Conservation (phyloP, 164 flowering plant species). For the Vitis rotundifolia region DNA sequence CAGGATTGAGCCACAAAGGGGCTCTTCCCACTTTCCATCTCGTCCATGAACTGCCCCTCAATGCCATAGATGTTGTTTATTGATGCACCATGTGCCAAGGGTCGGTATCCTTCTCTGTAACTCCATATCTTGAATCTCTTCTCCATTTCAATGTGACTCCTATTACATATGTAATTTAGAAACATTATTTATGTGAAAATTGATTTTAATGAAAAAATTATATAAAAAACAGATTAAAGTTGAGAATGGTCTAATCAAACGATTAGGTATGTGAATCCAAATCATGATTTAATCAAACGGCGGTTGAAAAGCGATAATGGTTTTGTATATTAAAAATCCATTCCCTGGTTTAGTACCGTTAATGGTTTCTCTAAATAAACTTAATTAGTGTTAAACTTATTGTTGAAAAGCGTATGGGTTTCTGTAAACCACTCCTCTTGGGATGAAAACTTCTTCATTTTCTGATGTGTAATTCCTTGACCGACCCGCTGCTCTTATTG, state of each 20-base stretch:
- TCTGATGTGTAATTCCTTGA: conserved; percentile 22
- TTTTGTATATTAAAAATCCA: too few relatives aligned
- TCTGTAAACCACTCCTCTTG: conserved; percentile 37
- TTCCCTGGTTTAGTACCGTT: too few relatives aligned
- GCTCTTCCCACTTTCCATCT: conserved; percentile 32
- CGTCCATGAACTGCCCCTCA: conserved; percentile 56
- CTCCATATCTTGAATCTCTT: conserved; percentile 56
- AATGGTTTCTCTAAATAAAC: too few relatives aligned
- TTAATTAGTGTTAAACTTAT: too few relatives aligned
- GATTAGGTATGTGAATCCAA: too few relatives aligned
- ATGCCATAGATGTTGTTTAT: conserved; percentile 42
- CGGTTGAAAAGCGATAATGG: too few relatives aligned
- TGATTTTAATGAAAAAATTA: neutral
- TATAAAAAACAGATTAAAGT: neutral
- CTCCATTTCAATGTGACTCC: conserved; percentile 65
- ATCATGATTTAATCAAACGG: too few relatives aligned
- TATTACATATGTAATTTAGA: conserved; percentile 15
- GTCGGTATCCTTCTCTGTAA: conserved; percentile 57
- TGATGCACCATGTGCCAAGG: conserved; percentile 48
- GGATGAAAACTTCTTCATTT: conserved; percentile 24
- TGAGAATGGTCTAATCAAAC: too few relatives aligned
- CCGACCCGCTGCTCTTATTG: conserved; percentile 32
- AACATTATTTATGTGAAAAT: too few relatives aligned
- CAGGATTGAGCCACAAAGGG: conserved; percentile 35
- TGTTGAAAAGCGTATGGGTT: conserved; percentile 47